phyloP scores from a whole-genome alignment of 2,329 filamentous ascomycete genomes.

The Fusarium buxicola region DNA sequence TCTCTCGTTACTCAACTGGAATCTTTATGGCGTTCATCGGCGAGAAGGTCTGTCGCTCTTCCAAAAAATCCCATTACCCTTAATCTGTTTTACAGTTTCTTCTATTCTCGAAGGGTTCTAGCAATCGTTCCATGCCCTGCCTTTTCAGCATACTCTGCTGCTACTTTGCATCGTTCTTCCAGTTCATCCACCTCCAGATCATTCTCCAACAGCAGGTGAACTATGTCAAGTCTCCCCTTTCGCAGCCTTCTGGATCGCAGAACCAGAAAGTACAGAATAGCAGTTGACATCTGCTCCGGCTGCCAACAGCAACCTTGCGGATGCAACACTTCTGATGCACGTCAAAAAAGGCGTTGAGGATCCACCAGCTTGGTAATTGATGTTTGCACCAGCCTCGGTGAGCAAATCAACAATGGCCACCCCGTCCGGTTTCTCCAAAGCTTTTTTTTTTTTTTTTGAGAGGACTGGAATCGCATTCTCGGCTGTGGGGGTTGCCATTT shows the following conservation, averaged over 20 bases:
- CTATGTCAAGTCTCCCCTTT: neutral
- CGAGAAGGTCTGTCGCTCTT: no score
- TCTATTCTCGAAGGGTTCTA: neutral
- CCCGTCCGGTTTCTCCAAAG: neutral
- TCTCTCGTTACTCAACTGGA: no score
- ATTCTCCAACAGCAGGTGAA: conserved; percentile 7
- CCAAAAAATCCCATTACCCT: neutral
- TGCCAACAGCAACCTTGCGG: neutral
- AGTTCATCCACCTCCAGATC: neutral
- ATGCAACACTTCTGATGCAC: no score
- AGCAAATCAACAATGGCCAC: neutral
- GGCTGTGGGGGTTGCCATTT: no score
- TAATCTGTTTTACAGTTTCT: neutral
- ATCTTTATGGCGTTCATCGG: no score
- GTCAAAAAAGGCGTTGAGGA: no score
- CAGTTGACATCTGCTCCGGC: neutral
- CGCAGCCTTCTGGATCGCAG: no score
- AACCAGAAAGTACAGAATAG: neutral
- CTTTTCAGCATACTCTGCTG: neutral
- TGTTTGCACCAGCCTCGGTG: neutral
- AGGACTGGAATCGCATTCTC: no score
- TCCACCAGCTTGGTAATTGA: no score
- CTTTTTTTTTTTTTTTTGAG: no score
- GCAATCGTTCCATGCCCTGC: neutral
- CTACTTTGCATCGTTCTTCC: neutral